A percentile compares a stretch with the other conserved stretches of the same genome.
Conservation (phyloP, 306 rosid species). For the Castanea sativa region DNA sequence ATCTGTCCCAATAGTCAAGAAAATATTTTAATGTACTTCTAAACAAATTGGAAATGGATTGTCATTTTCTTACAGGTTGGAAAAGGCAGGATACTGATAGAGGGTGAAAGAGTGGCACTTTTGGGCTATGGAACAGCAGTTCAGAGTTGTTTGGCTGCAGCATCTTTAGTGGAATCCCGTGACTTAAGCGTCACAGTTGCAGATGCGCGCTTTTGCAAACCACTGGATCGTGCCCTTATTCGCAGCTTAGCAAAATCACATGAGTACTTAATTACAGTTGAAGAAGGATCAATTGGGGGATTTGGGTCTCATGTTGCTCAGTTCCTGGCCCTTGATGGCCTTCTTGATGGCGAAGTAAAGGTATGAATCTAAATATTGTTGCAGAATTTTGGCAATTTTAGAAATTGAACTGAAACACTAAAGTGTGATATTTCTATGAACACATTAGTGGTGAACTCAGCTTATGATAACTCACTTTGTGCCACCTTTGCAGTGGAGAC, state of each 20-base stretch:
- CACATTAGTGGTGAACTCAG: background rate
- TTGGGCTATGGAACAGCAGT: constrained; percentile 83
- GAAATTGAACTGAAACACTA: background rate
- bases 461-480: constrained; percentile 2
- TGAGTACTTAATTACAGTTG: constrained; percentile 76
- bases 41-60: constrained; percentile 2
- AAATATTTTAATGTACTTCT: background rate
- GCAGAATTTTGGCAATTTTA: background rate
- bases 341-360: constrained; percentile 80
- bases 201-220: constrained; percentile 95
- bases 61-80: constrained; percentile 51
- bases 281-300: constrained; percentile 98
- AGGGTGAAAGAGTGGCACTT: constrained; percentile 89
- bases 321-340: constrained; percentile 96
- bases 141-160: constrained; percentile 72
- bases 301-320: constrained; percentile 96
- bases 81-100: constrained; percentile 68
- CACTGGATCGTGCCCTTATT: constrained; percentile 69
- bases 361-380: constrained; percentile 27
- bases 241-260: constrained; percentile 85
- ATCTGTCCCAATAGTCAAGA: background rate
- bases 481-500: constrained; percentile 80
- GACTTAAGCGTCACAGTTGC: constrained; percentile 61
- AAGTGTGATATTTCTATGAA: background rate
- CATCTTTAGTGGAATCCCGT: constrained; percentile 41